Evolutionary conservation across 352 stramenopile species (phyloP), one percentile per base, ranked within the genome.

Genomic region (Peronospora belbahrii): DNA sequence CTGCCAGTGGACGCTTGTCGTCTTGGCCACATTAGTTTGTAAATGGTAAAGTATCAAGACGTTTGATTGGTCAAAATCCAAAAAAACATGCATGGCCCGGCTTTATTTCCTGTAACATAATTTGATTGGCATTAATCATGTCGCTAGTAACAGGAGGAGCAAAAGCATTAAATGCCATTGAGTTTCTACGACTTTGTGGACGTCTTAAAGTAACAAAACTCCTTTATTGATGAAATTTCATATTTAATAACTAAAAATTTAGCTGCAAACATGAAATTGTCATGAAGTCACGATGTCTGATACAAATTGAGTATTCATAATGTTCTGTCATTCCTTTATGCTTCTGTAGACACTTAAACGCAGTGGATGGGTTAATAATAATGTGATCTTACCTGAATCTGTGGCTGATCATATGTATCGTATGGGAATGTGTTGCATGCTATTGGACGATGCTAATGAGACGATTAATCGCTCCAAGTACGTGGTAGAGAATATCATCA

Each of bases 371-470:
- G 72, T 97, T n/a, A 89, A 90, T 50, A 85, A 89, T 59, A 83
- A 91, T 3, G 87, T 96, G 33, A 52, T 75, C 14, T 52, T 85
- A 17, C 84, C 88, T 8, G 90, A 97, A 65, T 96, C 83, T 5
- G 87, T 97, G 15, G 85, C 90, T 18, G 90, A 97, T 59, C 90
- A 97, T 69, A 96, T 94, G 67, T 97, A 95, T 57, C 83, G 90
- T 50, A 94, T 97, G 73, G 62, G 82, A 6, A 94, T 95, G 79
- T 92, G 83, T 60, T 91, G 78, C 41, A 85, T 96, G 77, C 63
- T 96, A 25, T 64, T 96, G 28, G 78, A 95, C 17, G 78, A 87
- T 20, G 65, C 61, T 24, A 82, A 88, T 40, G 55, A 67, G 23
- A 59, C 68, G 5, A 65, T 91, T 11, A 77, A 75, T 46, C 71